Base-by-base conservation (phyloP, 257 asterid species). In the Penstemon davidsonii region DNA sequence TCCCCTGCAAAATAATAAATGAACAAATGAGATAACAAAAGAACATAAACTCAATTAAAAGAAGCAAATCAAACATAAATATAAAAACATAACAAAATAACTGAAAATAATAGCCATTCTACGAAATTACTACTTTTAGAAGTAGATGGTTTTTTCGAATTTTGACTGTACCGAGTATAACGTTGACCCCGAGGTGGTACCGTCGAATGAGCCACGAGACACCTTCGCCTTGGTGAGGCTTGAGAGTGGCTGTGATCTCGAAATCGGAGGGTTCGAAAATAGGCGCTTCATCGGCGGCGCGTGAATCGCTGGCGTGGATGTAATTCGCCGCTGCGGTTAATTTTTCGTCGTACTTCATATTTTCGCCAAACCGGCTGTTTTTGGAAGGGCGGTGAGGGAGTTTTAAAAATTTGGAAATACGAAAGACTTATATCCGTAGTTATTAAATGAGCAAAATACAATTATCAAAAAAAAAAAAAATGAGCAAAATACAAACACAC, bases 211-310 rank as follows among this genome's bases (percentile, higher is more conserved):
- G 97, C 97, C 98, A 92, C 43, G 85, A 76, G 62, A 92, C 82
- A 45, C 98, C 97, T 78, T 93, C 89, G 53, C 82, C 67, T 79
- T 93, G 98, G 81, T 90, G 97, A 72, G 90, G 91, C 76, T 90
- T 93, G 33, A 86, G 94, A 43, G 83, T 60, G 70, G 95, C 95
- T 60, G 80, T 77, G 33, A 90, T 80, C 51, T 80, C 94, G 47
- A 80, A 59, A 37, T 85, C 85, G 33, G 79, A 75, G 36, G 79
- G 42, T 41, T 69, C 80, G 43, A 56, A 25, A 25, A 25, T 46
- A 59, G 45, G 75, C 62, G 72, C 62, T 49, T 67, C 75, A 2
- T 66, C 76, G 62, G 79, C 69, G 73, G 73, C 83, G 62, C 63
- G 67, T 52, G 81, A 66, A 25, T 83, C 95, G 40, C 78, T 85